Evolutionary conservation across 2,329 filamentous ascomycete genomes (phyloP), one percentile per base, ranked within the genome.

Genomic region (Colletotrichum endophyticum): DNA sequence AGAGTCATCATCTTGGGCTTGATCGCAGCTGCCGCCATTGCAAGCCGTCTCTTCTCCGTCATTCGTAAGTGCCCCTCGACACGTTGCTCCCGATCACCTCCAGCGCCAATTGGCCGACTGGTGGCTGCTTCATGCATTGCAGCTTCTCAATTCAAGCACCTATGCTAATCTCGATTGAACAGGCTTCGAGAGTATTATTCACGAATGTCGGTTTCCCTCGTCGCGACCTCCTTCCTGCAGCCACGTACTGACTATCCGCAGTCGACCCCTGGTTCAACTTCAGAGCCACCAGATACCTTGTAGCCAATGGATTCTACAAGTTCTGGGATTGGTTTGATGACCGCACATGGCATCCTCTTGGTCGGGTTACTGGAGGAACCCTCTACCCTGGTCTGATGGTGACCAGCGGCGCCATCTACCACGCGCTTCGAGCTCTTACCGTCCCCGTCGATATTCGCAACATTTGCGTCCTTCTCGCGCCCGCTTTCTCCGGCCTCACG

Each of bases 271-370:
- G 97, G 97, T 99, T 99, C 89, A 99, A 99, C 88, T 99, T 99
- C 88, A 92, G 97, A 86, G 97, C 97, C 80, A 99, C 97, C 73
- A 99, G 99, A 87, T 99, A 99, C 84, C 92, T 99, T 72, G 95
- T 99, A 72, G 92, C 96, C 84, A 92, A 99, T 93, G 97, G 97
- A 82, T 99, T 99, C 88, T 98, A 98, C 87, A 96, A 95, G 86
- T 99, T 99, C 85, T 99, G 97, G 97, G 96, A 99, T 86, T 99
- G 97, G 97, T 99, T 99, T 84, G 97, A 99, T 87, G 97, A 99
- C 89, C 94, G 97, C 89, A 99, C 97, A 92, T 99, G 97, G 97
- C 96, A 99, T 87, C 97, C 97, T 81, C 94, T 99, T 78, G 97
- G 97, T 81, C 95, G 97, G 89, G 97, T 99, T 84, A 99, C 97